Base-by-base conservation (phyloP, 192 early-diverging fungal species). In the Coemansia asiatica region DNA sequence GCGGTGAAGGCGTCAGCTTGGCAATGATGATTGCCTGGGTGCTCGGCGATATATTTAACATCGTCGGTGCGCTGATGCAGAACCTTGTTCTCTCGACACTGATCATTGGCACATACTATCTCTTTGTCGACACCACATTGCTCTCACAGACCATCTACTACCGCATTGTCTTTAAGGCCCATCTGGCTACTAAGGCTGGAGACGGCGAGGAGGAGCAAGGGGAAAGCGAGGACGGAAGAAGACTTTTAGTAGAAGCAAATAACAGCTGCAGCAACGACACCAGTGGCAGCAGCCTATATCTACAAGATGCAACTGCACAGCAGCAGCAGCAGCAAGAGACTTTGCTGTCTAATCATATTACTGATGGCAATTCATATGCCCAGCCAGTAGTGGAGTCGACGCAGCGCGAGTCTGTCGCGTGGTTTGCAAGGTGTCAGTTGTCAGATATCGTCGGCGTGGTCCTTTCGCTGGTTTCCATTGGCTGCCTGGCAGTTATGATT, bases 11-110 rank as follows among this genome's bases (percentile, higher is more conserved):
- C 18, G 71, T 94, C 12, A 92, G 90, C 25, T 63, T 90, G 54
- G 60, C 72, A 4, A 93, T 92, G 72, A 76, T 91, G 58, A 64
- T 87, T 28, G 86, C 91, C 49, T 94, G 93, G 93, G 71, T 92
- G 4, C 67, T 87, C 5, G 93, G 90, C 31, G 93, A 94, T 62
- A 67, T 91, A 10, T 87, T 92, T 75, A 90, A 89, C 67, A 69
- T 92, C 22, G 60, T 85, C 27, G 93, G 93, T 9, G 85, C 87
- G n/a, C 64, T 87, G 29, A 85, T 90, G 80, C 87, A 92, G 53
- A 79, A 84, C 55, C 78, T 94, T 18, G 71, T 92, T 21, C 57
- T 79, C n/a, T 91, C 90, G 1, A 88, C 90, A 67, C 84, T 94
- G 47, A 50, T 88, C 19, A 79, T 93, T 8, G 86, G 85, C 60